Evolutionary conservation across 257 asterid species (phyloP), one percentile per base, ranked within the genome.

Genomic region (Schizonepeta tenuifolia): DNA sequence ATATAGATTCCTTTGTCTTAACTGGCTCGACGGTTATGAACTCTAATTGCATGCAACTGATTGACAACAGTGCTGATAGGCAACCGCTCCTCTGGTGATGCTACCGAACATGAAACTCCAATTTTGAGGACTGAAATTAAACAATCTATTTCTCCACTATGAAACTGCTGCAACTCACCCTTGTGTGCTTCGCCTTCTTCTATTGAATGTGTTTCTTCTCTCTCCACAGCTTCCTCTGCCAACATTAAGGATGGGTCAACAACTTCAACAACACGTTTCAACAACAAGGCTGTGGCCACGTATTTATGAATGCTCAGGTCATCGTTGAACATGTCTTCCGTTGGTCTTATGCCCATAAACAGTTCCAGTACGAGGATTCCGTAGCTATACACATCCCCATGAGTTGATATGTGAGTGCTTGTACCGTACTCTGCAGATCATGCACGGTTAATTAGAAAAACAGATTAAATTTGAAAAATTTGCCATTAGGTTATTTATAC

Each of bases 331-430:
- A 55, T 69, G 38, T 56, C 54, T 17, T 69, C 74, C 1, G 74
- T 69, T 14, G 74, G 74, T 40, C 65, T 55, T 26, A 40, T 70
- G 13, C 67, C 75, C 15, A 67, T 70, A 43, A 70, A 70, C 5
- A 70, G 17, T 21, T 70, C 66, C 36, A 70, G 10, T 1, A 70
- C 1, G 17, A 69, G 41, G 3, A 84, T 67, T 20, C 88, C 85
- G 14, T 22, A 78, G 74, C 83, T 80, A 71, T 83, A 80, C 31
- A 78, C 80, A 56, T 83, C 88, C 68, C 83, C 88, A 41, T 9
- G 58, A 26, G 79, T 22, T 2, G 88, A 76, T 38, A 55, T 67
- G 6, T 51, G 64, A 12, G 67, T 8, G 17, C 86, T 20, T 22
- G 46, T 15, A 7, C 88, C 86, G 15, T 84, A 84, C 60, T 81